Base-by-base conservation (phyloP, 371 early-diverging fungal genomes). In the Umbelopsis sp. region DNA sequence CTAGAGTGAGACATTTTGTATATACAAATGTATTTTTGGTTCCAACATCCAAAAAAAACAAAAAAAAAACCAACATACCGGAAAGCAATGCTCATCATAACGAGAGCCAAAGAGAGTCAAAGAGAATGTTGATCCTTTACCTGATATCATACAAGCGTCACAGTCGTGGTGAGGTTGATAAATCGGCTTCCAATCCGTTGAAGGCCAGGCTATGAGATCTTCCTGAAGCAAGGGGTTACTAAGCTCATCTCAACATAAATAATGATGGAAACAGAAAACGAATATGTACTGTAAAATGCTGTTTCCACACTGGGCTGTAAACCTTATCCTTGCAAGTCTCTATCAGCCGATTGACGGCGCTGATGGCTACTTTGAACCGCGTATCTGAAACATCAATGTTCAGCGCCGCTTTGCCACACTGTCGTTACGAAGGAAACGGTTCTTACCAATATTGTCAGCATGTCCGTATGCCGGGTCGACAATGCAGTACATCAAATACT, bases 361-460 rank as follows among this genome's bases (percentile, higher is more conserved):
- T 57, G 57, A 57, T 57, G 10, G 57, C 57, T 16, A 57, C 57
- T 29, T 57, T 29, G 35, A 57, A 57, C 35, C 57, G 57, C 18
- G 57, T 57, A 57, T 57, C 57, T 57, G 57, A 57, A 57, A 57
- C 57, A 57, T 57, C 35, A 35, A 1, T 1, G 48, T n/a, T 16
- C 16, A 48, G 20, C n/a, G 48, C n/a, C n/a, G 20, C 18, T n/a
- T 12, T 20, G 20, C 20, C 16, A 48, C 16, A 20, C 18, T 20
- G 48, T 48, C 20, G 48, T 48, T 20, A 48, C 48, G 0, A 48
- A n/a, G 18, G 48, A 16, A 20, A n/a, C 3, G n/a, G 20, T 20
- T 18, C 16, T 57, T 57, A 57, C 57, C 57, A 35, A 57, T 18
- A 57, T 35, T 57, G 35, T 57, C 35, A 35, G 16, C 10, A 18